phyloP scores from a whole-genome alignment of 345 rosid genomes.

The Angophora floribunda region DNA sequence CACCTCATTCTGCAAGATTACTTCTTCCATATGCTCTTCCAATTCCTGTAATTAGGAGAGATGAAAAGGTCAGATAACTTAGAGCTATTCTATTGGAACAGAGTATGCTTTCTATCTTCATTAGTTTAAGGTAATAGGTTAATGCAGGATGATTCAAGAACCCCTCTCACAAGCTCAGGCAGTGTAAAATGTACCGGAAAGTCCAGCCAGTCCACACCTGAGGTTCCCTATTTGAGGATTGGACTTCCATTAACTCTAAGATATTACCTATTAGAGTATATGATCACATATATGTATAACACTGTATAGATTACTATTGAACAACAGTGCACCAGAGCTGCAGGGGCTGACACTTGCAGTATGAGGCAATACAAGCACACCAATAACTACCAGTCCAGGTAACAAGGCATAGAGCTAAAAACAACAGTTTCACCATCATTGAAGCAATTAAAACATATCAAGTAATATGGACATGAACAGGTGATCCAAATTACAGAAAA shows the following conservation, averaged over 20 bases:
- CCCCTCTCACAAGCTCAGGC: not conserved
- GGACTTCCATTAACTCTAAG: not conserved
- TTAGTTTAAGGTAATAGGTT: not conserved
- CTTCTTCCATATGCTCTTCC: conserved; percentile 69
- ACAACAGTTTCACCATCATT: not conserved
- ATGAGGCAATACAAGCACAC: not conserved
- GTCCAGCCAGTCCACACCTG: not conserved
- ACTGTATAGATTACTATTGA: not conserved
- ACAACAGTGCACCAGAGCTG: not conserved
- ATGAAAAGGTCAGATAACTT: not conserved
- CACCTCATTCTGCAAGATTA: conserved; percentile 66
- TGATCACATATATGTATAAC: not conserved
- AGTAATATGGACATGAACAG: not conserved
- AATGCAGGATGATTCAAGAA: not conserved
- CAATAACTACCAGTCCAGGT: not conserved
- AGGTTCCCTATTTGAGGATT: not conserved
- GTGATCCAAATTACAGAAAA: not conserved
- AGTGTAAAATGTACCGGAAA: not conserved
- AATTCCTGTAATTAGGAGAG: conserved; percentile 60
- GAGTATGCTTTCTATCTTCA: not conserved
- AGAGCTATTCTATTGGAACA: not conserved
- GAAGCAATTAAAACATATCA: not conserved
- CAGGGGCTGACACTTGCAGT: not conserved
- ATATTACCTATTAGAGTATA: not conserved
- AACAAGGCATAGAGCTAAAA: not conserved